Percentiles rank a stretch among this genome's conserved stretches.
Evolutionary conservation across 345 rosid genomes (phyloP).

Genomic region (Cochlearia excelsa): DNA sequence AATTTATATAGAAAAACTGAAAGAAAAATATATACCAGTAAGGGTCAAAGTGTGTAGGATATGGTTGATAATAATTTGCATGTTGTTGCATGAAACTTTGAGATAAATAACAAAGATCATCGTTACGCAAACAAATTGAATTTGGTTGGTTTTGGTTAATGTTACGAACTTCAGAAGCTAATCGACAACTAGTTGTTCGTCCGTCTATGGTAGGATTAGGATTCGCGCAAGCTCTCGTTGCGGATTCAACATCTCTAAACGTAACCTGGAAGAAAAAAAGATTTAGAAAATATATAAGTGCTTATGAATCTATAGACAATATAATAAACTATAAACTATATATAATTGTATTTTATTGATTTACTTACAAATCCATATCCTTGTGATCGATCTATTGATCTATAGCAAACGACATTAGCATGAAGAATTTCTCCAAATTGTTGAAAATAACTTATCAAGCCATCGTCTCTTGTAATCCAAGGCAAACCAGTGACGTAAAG

Average conservation of each 20-base stretch:
- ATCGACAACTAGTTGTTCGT: slow-evolving; percentile 55
- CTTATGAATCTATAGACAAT: neutral
- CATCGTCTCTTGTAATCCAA: slow-evolving; percentile 15
- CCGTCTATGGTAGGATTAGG: slow-evolving; percentile 61
- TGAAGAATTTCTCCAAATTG: too few relatives aligned
- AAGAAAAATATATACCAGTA: too few relatives aligned
- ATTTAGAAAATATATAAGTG: neutral
- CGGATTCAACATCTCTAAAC: slow-evolving; percentile 61
- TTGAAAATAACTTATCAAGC: neutral
- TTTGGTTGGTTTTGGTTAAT: slow-evolving; percentile 3
- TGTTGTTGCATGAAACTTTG: too few relatives aligned
- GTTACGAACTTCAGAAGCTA: slow-evolving; percentile 40
- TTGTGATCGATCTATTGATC: slow-evolving; percentile 37
- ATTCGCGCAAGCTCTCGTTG: slow-evolving; percentile 51
- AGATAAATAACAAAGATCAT: neutral
- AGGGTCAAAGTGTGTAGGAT: too few relatives aligned
- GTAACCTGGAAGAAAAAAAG: slow-evolving; percentile 41
- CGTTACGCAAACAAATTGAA: too few relatives aligned
- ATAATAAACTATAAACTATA: neutral
- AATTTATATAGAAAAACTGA: too few relatives aligned
- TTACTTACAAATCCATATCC: slow-evolving; percentile 48
- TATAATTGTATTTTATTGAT: neutral
- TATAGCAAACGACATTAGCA: slow-evolving; percentile 13
- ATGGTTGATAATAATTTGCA: too few relatives aligned
- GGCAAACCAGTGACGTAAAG: slow-evolving; percentile 14